phyloP scores from a whole-genome alignment of 1,284 basidiomycete genomes.

The Dichomitus squalens region DNA sequence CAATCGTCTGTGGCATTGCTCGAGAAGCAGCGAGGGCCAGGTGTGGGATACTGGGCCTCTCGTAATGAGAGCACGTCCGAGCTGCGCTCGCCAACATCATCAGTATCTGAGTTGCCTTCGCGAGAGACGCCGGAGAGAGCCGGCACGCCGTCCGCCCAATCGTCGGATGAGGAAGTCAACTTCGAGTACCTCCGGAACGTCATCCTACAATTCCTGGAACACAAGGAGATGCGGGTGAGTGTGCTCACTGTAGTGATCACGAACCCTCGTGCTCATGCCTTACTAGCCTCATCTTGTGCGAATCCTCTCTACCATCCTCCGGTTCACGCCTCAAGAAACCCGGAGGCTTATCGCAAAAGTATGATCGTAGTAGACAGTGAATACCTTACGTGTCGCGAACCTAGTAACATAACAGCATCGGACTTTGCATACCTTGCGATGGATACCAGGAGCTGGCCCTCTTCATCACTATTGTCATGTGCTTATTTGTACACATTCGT shows the following conservation, averaged over 20 bases:
- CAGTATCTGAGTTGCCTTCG: slow-evolving; percentile 43
- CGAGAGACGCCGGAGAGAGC: slow-evolving; percentile 44
- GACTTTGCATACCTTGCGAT: neutral
- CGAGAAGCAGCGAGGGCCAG: slow-evolving; percentile 87
- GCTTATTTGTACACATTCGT: neutral
- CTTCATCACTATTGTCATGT: neutral
- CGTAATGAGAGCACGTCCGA: slow-evolving; percentile 44
- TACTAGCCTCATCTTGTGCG: slow-evolving; percentile 83
- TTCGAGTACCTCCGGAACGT: slow-evolving; percentile 96
- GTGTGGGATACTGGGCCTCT: slow-evolving; percentile 88
- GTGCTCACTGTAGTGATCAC: slow-evolving; percentile 30
- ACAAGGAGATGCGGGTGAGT: slow-evolving; percentile 85
- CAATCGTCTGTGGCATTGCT: slow-evolving; percentile 89
- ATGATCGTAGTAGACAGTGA: slow-evolving; percentile 13
- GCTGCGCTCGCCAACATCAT: slow-evolving; percentile 50
- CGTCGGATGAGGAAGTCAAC: slow-evolving; percentile 88
- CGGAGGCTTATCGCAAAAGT: slow-evolving; percentile 57
- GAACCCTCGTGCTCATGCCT: neutral
- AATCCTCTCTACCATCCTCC: slow-evolving; percentile 88
- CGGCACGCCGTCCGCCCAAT: slow-evolving; percentile 36
- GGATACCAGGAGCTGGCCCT: neutral
- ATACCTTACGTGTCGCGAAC: neutral
- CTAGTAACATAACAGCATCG: neutral
- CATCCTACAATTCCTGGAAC: slow-evolving; percentile 90
- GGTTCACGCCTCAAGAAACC: slow-evolving; percentile 93